phyloP scores from a whole-genome alignment of 148 eudicot genomes.

The Pouteria glomerata region DNA sequence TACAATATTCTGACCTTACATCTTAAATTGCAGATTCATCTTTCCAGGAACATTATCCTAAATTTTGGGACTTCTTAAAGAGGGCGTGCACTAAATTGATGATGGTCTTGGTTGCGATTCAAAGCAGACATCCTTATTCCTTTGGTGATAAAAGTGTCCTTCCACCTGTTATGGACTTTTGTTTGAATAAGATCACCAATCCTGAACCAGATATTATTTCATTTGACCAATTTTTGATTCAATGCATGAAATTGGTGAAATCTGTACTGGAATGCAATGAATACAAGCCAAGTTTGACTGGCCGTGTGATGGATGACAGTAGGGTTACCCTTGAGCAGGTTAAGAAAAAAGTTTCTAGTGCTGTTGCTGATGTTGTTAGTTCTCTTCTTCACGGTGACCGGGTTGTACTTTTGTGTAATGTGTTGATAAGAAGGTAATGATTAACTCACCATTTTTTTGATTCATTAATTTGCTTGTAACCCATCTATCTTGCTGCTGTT shows the following conservation, averaged over 20 bases:
- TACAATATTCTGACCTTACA: slow-evolving; percentile 13
- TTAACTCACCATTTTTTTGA: not conserved
- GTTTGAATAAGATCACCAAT: slow-evolving; percentile 74
- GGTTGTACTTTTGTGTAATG: slow-evolving; percentile 80
- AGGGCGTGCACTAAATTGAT: slow-evolving; percentile 78
- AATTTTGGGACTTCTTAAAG: slow-evolving; percentile 68
- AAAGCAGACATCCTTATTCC: slow-evolving; percentile 90
- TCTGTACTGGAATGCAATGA: slow-evolving; percentile 92
- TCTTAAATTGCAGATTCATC: slow-evolving; percentile 67
- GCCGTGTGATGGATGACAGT: slow-evolving; percentile 81
- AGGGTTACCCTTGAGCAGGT: slow-evolving; percentile 61
- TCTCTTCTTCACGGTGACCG: slow-evolving; percentile 81
- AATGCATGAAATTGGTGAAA: slow-evolving; percentile 88
- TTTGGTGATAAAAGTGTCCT: slow-evolving; percentile 87
- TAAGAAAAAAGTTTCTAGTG: slow-evolving; percentile 67
- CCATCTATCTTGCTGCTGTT: no score
- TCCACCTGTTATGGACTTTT: slow-evolving; percentile 73
- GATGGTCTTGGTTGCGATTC: slow-evolving; percentile 79
- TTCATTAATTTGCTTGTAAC: not conserved
- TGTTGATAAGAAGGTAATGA: slow-evolving; percentile 71
- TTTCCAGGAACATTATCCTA: slow-evolving; percentile 59
- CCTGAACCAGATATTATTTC: slow-evolving; percentile 67
- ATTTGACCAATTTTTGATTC: slow-evolving; percentile 78
- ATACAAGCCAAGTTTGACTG: slow-evolving; percentile 74
- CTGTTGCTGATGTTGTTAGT: slow-evolving; percentile 58